phyloP scores from a whole-genome alignment of 2,329 filamentous ascomycete genomes.

The Paecilomyces niveus region DNA sequence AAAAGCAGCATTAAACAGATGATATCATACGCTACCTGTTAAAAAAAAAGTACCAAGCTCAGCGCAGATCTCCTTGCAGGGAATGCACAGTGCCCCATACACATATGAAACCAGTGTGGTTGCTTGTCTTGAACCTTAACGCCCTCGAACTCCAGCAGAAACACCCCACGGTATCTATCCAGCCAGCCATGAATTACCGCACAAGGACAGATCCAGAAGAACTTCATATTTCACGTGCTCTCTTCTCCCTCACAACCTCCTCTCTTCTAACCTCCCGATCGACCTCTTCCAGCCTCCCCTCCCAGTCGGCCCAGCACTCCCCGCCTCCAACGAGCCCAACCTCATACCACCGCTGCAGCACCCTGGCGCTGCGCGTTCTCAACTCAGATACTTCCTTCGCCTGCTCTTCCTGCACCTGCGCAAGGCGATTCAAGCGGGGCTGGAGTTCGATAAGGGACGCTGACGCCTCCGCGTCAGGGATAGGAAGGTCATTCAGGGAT shows the following conservation, averaged over 20 bases:
- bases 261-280: constrained; percentile 60
- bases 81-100: background rate
- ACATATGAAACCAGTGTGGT: background rate
- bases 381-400: constrained; percentile 33
- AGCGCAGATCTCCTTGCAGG: background rate
- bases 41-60: background rate
- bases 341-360: constrained; percentile 67
- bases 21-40: background rate
- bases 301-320: constrained; percentile 63
- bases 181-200: background rate
- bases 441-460: constrained; percentile 35
- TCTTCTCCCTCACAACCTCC: constrained; percentile 51
- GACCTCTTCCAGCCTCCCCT: constrained; percentile 57
- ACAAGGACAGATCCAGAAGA: background rate
- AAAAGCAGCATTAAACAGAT: background rate
- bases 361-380: constrained; percentile 36
- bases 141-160: background rate
- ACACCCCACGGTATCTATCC: background rate
- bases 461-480: constrained; percentile 36
- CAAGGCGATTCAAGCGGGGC: constrained; percentile 33
- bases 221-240: constrained; percentile 35
- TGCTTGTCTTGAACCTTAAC: background rate
- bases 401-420: constrained; percentile 31
- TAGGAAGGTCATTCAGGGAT: constrained; percentile 41
- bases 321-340: constrained; percentile 61